A percentile compares a stretch with the other conserved stretches of the same genome.
phyloP scores from a whole-genome alignment of 306 rosid species.

The Fragaria ananassa region DNA sequence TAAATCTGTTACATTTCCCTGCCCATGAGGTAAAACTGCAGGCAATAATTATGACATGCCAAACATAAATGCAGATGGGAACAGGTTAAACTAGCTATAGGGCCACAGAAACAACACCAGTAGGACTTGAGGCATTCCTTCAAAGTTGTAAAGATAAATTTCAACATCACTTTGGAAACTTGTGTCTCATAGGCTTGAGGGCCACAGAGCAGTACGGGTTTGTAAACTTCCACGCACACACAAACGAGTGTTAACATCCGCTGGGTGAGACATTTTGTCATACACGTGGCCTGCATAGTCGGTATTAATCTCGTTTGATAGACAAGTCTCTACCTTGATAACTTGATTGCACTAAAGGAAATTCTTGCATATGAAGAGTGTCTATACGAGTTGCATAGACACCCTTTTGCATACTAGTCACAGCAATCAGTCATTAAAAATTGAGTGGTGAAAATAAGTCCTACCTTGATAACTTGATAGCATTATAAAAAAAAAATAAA shows the following conservation, averaged over 20 bases:
- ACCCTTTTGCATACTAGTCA: neutral
- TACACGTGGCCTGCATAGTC: neutral
- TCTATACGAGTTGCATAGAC: neutral
- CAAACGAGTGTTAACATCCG: neutral
- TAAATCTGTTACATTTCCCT: slow-evolving; percentile 9
- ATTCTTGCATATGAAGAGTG: neutral
- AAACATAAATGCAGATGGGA: slow-evolving; percentile 14
- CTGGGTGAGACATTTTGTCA: neutral
- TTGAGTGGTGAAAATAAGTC: too few relatives aligned
- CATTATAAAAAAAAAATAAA: neutral
- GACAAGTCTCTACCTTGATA: neutral
- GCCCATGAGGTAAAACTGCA: neutral
- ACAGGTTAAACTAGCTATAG: neutral
- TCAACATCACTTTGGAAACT: slow-evolving; percentile 22
- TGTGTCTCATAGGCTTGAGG: neutral
- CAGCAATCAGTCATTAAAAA: neutral
- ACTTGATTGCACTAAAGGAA: neutral
- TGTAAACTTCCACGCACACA: slow-evolving; percentile 9
- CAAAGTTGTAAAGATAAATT: slow-evolving; percentile 23
- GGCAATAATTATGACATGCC: neutral
- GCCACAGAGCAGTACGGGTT: slow-evolving; percentile 18
- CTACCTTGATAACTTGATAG: neutral
- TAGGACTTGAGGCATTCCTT: neutral
- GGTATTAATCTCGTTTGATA: neutral
- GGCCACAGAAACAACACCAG: slow-evolving; percentile 20